Evolutionary conservation across 352 stramenopile species (phyloP).

Genomic region (Globisporangium canariense): DNA sequence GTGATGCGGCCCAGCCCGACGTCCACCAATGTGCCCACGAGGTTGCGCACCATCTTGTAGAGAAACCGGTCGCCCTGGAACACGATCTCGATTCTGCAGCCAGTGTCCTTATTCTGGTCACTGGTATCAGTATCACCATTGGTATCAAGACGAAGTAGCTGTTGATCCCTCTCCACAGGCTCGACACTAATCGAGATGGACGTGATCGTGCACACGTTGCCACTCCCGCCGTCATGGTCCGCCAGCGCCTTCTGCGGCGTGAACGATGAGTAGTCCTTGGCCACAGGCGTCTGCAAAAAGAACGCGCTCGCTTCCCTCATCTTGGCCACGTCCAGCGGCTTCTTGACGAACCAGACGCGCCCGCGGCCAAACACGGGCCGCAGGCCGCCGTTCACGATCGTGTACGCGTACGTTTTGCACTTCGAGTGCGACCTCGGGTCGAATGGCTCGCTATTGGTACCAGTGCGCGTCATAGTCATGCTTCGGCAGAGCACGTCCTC

Average conservation of each 20-base stretch:
- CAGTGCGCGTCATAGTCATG: conserved; percentile 14
- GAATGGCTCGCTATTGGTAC: conserved; percentile 23
- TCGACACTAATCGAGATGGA: conserved; percentile 27
- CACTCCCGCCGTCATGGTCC: conserved; percentile 32
- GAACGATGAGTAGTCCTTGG: conserved; percentile 71
- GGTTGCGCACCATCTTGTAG: conserved; percentile 86
- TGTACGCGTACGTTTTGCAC: conserved; percentile 69
- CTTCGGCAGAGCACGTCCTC: conserved; percentile 51
- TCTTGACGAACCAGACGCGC: conserved; percentile 58
- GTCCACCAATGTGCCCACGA: conserved; percentile 78
- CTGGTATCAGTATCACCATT: conserved; percentile 15
- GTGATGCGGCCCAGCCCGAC: conserved; percentile 50
- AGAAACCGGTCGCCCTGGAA: conserved; percentile 74
- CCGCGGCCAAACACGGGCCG: conserved; percentile 48
- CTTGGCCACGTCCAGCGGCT: conserved; percentile 43
- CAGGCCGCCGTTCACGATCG: conserved; percentile 42
- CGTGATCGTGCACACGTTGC: conserved; percentile 50
- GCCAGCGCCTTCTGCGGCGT: conserved; percentile 35
- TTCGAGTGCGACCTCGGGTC: conserved; percentile 49
- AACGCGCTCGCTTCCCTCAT: conserved; percentile 44
- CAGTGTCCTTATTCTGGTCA: conserved; percentile 24
- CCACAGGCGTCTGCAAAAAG: conserved; percentile 25
- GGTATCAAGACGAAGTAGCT: not conserved
- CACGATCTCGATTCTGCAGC: conserved; percentile 37
- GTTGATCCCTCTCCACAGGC: not conserved